Evolutionary conservation across 2,329 filamentous ascomycete genomes (phyloP).

Genomic region (Cladorrhinum sp.): DNA sequence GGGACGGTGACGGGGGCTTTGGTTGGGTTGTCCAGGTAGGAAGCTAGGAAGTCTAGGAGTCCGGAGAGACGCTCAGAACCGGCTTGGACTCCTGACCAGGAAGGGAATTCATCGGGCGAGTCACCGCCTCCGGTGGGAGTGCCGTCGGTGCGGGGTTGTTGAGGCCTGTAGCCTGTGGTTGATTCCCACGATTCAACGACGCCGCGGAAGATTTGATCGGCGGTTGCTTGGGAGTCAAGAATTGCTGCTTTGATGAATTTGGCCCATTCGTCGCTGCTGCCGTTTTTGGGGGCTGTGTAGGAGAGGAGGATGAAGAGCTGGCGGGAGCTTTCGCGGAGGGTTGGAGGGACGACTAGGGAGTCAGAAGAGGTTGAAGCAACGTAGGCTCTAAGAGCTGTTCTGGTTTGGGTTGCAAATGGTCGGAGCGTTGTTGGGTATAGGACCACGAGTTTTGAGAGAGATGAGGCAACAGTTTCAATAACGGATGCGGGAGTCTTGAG

Average conservation of each 20-base stretch:
- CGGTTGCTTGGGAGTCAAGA: slow-evolving; percentile 63
- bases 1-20: slow-evolving; percentile 64
- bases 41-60: slow-evolving; percentile 62
- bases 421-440: slow-evolving; percentile 81
- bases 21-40: slow-evolving; percentile 62
- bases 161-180: slow-evolving; percentile 47
- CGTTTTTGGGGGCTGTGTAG: slow-evolving; percentile 77
- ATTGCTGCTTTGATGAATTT: slow-evolving; percentile 62
- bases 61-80: slow-evolving; percentile 68
- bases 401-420: slow-evolving; percentile 68
- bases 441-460: slow-evolving; percentile 70
- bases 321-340: slow-evolving; percentile 57
- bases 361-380: slow-evolving; percentile 63
- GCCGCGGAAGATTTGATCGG: slow-evolving; percentile 74
- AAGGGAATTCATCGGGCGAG: slow-evolving; percentile 51
- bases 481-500: slow-evolving; percentile 46
- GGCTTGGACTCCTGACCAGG: slow-evolving; percentile 71
- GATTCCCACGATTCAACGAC: slow-evolving; percentile 82
- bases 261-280: slow-evolving; percentile 73
- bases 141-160: slow-evolving; percentile 43
- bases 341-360: slow-evolving; percentile 44
- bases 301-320: slow-evolving; percentile 69
- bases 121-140: slow-evolving; percentile 48
- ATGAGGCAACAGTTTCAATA: slow-evolving; percentile 66
- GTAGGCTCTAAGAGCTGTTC: slow-evolving; percentile 55